Evolutionary conservation across 1,284 basidiomycete species (phyloP).

Genomic region (Neonothopanus nambi): DNA sequence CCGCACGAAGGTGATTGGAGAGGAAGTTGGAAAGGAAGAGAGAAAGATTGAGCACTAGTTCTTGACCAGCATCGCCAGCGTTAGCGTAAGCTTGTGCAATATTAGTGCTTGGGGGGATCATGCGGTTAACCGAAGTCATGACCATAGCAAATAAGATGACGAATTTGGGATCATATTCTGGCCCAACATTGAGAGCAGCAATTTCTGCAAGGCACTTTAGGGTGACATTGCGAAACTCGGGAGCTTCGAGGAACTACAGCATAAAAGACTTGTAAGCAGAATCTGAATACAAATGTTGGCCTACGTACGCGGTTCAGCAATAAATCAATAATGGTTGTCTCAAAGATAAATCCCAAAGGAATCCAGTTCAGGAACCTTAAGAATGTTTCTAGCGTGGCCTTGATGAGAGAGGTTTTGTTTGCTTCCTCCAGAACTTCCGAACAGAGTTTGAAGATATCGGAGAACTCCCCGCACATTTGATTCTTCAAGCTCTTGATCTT

Average conservation of each 20-base stretch:
- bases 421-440: slow-evolving; percentile 97
- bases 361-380: slow-evolving; percentile 99
- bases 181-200: slow-evolving; percentile 90
- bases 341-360: slow-evolving; percentile 98
- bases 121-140: slow-evolving; percentile 95
- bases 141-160: slow-evolving; percentile 97
- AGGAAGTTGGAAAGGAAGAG: slow-evolving; percentile 98
- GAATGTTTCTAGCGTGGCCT: slow-evolving; percentile 93
- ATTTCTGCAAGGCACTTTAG: slow-evolving; percentile 99
- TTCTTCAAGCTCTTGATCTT: slow-evolving; percentile 99
- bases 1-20: slow-evolving; percentile 85
- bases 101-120: slow-evolving; percentile 97
- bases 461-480: slow-evolving; percentile 96
- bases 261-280: slow-evolving; percentile 13
- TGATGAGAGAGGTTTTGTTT: slow-evolving; percentile 95
- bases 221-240: slow-evolving; percentile 97
- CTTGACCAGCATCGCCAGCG: slow-evolving; percentile 92
- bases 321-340: slow-evolving; percentile 96
- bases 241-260: slow-evolving; percentile 89
- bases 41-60: slow-evolving; percentile 95
- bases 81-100: slow-evolving; percentile 92
- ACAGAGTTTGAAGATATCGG: slow-evolving; percentile 94
- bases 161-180: slow-evolving; percentile 98
- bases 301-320: slow-evolving; percentile 81
- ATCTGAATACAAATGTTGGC: slow-evolving; percentile 1